phyloP scores from a whole-genome alignment of 495 filamentous ascomycete species.

The Neurospora sp. region DNA sequence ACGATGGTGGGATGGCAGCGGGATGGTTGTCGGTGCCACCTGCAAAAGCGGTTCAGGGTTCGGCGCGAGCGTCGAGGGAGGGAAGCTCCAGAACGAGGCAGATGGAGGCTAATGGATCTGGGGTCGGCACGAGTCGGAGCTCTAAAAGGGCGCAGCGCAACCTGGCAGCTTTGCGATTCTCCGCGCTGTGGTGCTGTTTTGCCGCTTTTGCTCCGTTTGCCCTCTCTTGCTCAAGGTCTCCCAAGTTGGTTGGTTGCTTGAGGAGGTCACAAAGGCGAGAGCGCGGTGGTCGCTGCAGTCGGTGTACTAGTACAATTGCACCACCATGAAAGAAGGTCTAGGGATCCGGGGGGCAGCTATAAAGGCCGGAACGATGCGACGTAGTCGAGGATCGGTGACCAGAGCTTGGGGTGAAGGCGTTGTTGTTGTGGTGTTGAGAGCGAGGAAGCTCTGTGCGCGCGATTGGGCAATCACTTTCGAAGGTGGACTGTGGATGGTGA shows the following conservation, averaged over 20 bases:
- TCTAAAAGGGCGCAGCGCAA: neutral
- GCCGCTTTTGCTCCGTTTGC: neutral
- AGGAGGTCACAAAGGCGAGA: neutral
- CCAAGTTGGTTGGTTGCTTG: neutral
- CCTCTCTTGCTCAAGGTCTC: neutral
- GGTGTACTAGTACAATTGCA: slow-evolving; percentile 9
- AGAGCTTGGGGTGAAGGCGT: neutral
- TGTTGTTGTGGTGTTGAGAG: slow-evolving; percentile 6
- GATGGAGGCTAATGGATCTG: neutral
- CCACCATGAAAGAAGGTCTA: slow-evolving; percentile 10
- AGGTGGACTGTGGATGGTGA: neutral
- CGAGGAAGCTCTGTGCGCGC: slow-evolving; percentile 1
- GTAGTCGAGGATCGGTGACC: neutral
- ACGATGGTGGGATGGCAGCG: slow-evolving; percentile 11
- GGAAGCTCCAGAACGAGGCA: neutral
- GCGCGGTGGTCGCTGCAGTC: slow-evolving; percentile 7
- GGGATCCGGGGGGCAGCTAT: neutral
- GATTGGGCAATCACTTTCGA: neutral
- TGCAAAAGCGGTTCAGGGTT: neutral
- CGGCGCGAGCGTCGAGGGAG: neutral
- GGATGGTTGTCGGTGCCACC: neutral
- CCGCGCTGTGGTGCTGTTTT: neutral
- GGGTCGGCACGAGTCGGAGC: neutral
- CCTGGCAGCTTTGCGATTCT: neutral
- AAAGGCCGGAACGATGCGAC: neutral